phyloP scores from a whole-genome alignment of 139 green algal species.

The Spirogloea muscicola region DNA sequence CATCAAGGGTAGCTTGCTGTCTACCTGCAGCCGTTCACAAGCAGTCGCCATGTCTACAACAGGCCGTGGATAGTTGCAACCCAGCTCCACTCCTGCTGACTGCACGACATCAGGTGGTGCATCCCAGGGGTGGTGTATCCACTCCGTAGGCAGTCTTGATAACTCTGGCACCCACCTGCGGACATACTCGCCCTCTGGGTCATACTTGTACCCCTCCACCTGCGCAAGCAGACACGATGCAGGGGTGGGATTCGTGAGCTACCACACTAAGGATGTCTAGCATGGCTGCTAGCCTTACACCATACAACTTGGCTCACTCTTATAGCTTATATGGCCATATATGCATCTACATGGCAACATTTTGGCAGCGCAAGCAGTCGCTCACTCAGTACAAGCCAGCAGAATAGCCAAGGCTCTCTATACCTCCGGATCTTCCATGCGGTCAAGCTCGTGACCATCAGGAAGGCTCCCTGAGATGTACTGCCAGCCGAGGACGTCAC shows the following conservation, averaged over 20 bases:
- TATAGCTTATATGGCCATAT: too few species aligned
- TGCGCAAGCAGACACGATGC: too few species aligned
- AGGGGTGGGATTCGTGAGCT: too few species aligned
- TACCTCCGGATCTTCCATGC: slow-evolving; percentile 71
- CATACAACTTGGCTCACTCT: too few species aligned
- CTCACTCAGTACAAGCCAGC: too few species aligned
- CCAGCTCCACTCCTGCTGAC: slow-evolving; percentile 45
- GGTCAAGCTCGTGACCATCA: slow-evolving; percentile 74
- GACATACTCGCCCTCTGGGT: slow-evolving; percentile 84
- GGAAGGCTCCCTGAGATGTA: slow-evolving; percentile 69
- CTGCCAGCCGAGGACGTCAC: slow-evolving; percentile 80
- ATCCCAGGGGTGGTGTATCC: slow-evolving; percentile 62
- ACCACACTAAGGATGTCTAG: too few species aligned
- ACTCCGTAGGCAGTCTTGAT: slow-evolving; percentile 61
- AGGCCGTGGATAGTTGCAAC: slow-evolving; percentile 40
- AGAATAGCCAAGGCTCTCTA: too few species aligned
- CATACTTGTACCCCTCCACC: slow-evolving; percentile 46
- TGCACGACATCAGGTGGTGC: slow-evolving; percentile 35
- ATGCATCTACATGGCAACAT: too few species aligned
- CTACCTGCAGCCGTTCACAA: slow-evolving; percentile 23
- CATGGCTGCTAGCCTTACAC: too few species aligned
- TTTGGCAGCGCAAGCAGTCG: too few species aligned
- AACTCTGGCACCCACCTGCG: slow-evolving; percentile 77
- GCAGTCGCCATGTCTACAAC: slow-evolving; percentile 31
- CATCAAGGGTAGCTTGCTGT: too few species aligned